These are phyloP conservation scores for Yarrowia porcina DNA, from an alignment of 805 yeast species.

Conservation along the genomic window DNA sequence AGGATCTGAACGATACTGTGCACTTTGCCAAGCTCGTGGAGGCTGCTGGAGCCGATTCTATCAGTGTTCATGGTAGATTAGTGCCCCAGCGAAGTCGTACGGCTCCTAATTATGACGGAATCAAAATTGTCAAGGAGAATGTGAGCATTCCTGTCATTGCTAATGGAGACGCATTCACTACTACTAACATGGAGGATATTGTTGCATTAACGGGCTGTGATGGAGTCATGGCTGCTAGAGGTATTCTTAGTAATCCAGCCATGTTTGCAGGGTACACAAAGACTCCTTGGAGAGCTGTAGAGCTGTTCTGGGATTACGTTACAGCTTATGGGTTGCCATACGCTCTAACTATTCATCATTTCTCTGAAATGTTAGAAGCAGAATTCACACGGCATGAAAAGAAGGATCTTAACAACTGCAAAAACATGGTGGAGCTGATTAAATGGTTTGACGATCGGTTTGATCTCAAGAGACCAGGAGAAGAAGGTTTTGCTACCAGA, in stretches of 20 bases:
- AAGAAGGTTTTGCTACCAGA: constrained; percentile 61
- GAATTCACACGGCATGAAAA: constrained; percentile 49
- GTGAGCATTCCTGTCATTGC: constrained; percentile 76
- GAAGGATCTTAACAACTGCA: constrained; percentile 62
- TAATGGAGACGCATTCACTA: constrained; percentile 86
- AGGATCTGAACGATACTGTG: constrained; percentile 67
- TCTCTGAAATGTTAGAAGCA: constrained; percentile 76
- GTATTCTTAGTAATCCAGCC: constrained; percentile 81
- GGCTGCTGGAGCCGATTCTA: constrained; percentile 85
- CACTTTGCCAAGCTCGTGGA: constrained; percentile 71
- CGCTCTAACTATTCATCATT: constrained; percentile 79
- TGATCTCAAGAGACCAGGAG: constrained; percentile 61
- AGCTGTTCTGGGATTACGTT: constrained; percentile 73
- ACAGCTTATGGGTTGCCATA: constrained; percentile 82
- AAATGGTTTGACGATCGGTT: constrained; percentile 81
- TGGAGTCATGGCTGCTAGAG: constrained; percentile 96
- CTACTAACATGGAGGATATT: constrained; percentile 62
- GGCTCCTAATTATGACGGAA: constrained; percentile 82
- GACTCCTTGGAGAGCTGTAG: constrained; percentile 92
- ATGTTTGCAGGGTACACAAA: constrained; percentile 67
- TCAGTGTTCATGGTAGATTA: constrained; percentile 92
- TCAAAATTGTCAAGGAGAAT: constrained; percentile 57
- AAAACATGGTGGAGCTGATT: constrained; percentile 57
- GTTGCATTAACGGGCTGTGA: constrained; percentile 68
- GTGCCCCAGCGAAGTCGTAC: constrained; percentile 77